Conservation (phyloP, 148 eudicot species). For the Talinum fruticosum region DNA sequence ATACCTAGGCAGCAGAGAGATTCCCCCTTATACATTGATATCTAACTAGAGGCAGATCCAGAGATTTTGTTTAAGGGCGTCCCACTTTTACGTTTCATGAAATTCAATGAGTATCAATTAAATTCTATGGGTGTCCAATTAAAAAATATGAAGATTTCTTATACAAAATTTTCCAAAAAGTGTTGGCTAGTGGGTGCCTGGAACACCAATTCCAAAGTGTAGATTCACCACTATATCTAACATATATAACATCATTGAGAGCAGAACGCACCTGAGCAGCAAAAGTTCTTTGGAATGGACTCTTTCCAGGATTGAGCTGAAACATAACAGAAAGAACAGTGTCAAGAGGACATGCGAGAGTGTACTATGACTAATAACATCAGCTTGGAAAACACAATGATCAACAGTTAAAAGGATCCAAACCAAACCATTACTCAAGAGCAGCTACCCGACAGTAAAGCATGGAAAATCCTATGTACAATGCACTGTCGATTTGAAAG, state of each 20-base stretch:
- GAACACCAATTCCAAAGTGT: too few relatives aligned
- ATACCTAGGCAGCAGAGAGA: neutral
- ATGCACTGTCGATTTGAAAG: neutral
- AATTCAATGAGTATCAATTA: too few relatives aligned
- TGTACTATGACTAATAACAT: neutral
- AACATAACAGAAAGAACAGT: neutral
- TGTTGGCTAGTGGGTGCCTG: too few relatives aligned
- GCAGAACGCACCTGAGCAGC: conserved; percentile 70
- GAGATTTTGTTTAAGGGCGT: too few relatives aligned
- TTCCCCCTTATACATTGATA: neutral
- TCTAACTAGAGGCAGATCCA: too few relatives aligned
- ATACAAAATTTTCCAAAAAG: too few relatives aligned
- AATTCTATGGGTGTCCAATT: too few relatives aligned
- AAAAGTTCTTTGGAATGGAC: conserved; percentile 86
- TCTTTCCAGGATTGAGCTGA: conserved; percentile 84
- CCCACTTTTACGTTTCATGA: too few relatives aligned
- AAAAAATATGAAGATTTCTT: too few relatives aligned
- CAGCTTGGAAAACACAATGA: conserved; percentile 4
- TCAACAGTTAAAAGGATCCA: neutral
- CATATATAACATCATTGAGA: neutral
- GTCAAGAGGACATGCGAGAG: neutral
- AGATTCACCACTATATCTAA: too few relatives aligned
- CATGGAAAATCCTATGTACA: neutral
- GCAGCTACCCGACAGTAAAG: neutral
- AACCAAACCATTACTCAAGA: neutral